These are phyloP conservation scores for Yamadazyma sp. DNA, from an alignment of 805 yeast species.

Conservation along the genomic window DNA sequence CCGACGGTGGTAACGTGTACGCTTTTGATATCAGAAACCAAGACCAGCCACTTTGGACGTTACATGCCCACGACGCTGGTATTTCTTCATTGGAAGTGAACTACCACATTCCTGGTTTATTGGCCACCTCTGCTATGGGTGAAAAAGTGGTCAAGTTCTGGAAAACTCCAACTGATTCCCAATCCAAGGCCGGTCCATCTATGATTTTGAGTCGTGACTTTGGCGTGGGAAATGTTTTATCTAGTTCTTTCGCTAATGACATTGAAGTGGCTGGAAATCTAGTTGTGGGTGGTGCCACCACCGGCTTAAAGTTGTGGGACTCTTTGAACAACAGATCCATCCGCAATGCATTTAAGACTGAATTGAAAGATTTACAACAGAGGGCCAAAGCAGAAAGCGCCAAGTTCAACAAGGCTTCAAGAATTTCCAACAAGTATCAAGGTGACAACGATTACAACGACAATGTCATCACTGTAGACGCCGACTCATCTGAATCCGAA, in stretches of 20 bases:
- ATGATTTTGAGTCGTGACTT: slow-evolving; percentile 90
- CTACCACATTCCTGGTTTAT: slow-evolving; percentile 62
- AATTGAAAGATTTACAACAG: slow-evolving; percentile 53
- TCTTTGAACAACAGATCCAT: slow-evolving; percentile 78
- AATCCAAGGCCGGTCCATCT: slow-evolving; percentile 54
- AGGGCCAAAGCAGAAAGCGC: slow-evolving; percentile 59
- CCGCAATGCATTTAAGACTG: slow-evolving; percentile 62
- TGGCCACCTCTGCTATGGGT: slow-evolving; percentile 88
- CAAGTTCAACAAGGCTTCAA: slow-evolving; percentile 58
- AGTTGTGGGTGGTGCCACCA: slow-evolving; percentile 82
- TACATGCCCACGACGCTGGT: slow-evolving; percentile 96
- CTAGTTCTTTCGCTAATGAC: slow-evolving; percentile 83
- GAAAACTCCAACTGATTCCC: slow-evolving; percentile 56
- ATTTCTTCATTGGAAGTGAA: slow-evolving; percentile 79
- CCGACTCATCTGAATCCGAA: slow-evolving; percentile 48
- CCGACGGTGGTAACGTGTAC: slow-evolving; percentile 87
- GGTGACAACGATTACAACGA: slow-evolving; percentile 45
- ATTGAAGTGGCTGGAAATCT: slow-evolving; percentile 81
- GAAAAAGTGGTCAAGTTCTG: slow-evolving; percentile 86
- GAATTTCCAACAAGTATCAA: slow-evolving; percentile 73
- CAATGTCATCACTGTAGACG: slow-evolving; percentile 58
- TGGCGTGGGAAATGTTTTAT: slow-evolving; percentile 89
- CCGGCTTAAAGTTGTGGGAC: slow-evolving; percentile 91
- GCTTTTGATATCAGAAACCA: slow-evolving; percentile 80
- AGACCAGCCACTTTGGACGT: slow-evolving; percentile 81